phyloP scores from a whole-genome alignment of 192 early-diverging fungal genomes.

The Radiomyces spectabilis region DNA sequence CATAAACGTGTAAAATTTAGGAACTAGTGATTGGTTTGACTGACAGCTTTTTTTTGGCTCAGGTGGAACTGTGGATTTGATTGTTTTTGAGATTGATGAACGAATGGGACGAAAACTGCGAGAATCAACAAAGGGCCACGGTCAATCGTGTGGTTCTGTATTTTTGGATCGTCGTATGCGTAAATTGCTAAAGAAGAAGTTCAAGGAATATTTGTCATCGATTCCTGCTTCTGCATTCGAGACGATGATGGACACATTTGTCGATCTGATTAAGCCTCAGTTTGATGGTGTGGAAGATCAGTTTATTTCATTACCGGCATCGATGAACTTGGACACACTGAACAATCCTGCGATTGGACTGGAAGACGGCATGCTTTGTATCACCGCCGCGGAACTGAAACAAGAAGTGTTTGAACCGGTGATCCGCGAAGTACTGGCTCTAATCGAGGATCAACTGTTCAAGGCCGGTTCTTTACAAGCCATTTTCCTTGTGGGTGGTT shows the following conservation, averaged over 20 bases:
- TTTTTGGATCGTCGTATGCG: constrained; percentile 42
- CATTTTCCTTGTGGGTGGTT: constrained; percentile 48
- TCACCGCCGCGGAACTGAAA: constrained; percentile 36
- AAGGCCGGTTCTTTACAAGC: constrained; percentile 31
- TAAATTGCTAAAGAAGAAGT: constrained; percentile 34
- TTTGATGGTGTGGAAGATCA: constrained; percentile 46
- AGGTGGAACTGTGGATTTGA: constrained; percentile 48
- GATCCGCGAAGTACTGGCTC: constrained; percentile 36
- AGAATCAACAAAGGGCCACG: constrained; percentile 34
- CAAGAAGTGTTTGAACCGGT: constrained; percentile 48
- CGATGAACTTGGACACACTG: constrained; percentile 37
- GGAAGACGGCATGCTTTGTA: constrained; percentile 38
- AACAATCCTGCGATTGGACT: constrained; percentile 36
- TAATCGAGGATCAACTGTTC: constrained; percentile 42
- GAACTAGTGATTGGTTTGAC: too few relatives aligned
- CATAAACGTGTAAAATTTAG: too few relatives aligned
- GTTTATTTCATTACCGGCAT: constrained; percentile 41
- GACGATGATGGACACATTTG: constrained; percentile 41
- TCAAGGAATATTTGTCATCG: constrained; percentile 30
- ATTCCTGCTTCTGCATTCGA: constrained; percentile 39
- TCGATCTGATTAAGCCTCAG: constrained; percentile 46
- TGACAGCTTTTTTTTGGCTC: too few relatives aligned
- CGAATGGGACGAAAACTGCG: constrained; percentile 28
- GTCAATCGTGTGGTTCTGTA: constrained; percentile 38
- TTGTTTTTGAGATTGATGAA: constrained; percentile 43